Base-by-base conservation (phyloP, 2,329 filamentous ascomycete species). In the Tolypocladium nubicola region DNA sequence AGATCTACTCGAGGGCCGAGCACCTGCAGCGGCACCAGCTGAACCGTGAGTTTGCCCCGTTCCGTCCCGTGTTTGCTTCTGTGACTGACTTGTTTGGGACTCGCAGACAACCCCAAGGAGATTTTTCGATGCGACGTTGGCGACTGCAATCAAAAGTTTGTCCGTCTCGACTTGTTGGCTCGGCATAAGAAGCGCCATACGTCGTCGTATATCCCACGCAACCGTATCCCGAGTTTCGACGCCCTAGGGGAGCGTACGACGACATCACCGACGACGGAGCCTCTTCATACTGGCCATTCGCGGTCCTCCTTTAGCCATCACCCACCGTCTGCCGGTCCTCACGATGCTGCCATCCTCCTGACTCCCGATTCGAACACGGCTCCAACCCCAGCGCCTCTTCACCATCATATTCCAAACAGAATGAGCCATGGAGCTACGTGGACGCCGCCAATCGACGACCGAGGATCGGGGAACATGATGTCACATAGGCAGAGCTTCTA, bases 1-100 rank as follows among this genome's bases (percentile, higher is more conserved):
- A 91, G 78, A 80, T 86, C 58, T 93, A 93, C 70, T 90, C 88
- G 56, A 79, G 89, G 60, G 87, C 88, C 10, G 89, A 93, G 70
- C 89, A 93, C 72, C 78, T 93, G 57, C 89, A 91, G 72, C 78
- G 89, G 54, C 89, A 93, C 72, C 87, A 92, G 73, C 70, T 93
- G 67, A 93, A 93, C 68, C 89, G 88, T 91, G 79, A 71, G 85
- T 77, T 77, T 38, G 50, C 52, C 37, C 56, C 50, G 57, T 50
- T 57, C 54, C 53, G 39, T 23, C 37, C 39, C 53, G 45, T 21
- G 43, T 10, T 53, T 58, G 61, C 60, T 58, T 61, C 58, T 23
- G 58, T 53, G 58, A 16, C 38, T 21, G 52, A 53, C 52, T 59
- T 21, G 58, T 56, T 66, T 40, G 30, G 39, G 41, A 30, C 58